Base-by-base conservation (phyloP, 2,329 filamentous ascomycete species). In the Xylogone sp. region DNA sequence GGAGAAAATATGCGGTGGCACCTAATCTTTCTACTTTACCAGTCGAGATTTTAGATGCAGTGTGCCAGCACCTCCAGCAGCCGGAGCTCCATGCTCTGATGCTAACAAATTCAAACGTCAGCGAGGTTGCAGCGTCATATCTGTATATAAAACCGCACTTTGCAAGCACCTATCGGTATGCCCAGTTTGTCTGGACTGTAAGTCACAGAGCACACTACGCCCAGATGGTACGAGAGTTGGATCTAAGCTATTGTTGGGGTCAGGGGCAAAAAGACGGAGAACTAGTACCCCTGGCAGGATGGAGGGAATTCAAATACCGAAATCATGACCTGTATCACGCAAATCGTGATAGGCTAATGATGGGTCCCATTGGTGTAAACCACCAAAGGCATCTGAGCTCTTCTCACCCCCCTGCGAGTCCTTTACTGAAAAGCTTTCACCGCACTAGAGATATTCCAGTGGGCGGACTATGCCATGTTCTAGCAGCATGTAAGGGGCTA, bases 261-360 rank as follows among this genome's bases (percentile, higher is more conserved):
- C 9, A 50, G 51, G 20, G 44, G 34, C 44, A 21, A 43, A 19
- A 49, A 54, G 24, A 45, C 21, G 46, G 52, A 42, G 42, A 51
- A 39, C 5, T 48, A 29, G 6, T 42, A 3, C 49, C 52, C 2
- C 44, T 45, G 22, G 58, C 56, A 2, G 58, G 58, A 10, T 63
- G 61, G 61, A 48, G 61, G 19, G 61, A 63, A 18, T 62, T 55
- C 42, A 60, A 61, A 42, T 58, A 58, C 34, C 42, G 57, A 3
- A 24, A 61, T 44, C 45, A 54, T 7, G 45, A 55, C 6, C 48
- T 52, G 31, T 54, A 57, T 19, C 49, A 49, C 31, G 43, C 49
- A 21, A 27, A 27, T 10, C 42, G 19, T 13, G 31, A 50, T 6
- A 22, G 42, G 21, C 16, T 24, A 24, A 44, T 49, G 48, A n/a